A percentile compares a stretch with the other conserved stretches of the same genome.
phyloP scores from a whole-genome alignment of 176 grass and related monocot genomes.

The Cenchrus purpureus region DNA sequence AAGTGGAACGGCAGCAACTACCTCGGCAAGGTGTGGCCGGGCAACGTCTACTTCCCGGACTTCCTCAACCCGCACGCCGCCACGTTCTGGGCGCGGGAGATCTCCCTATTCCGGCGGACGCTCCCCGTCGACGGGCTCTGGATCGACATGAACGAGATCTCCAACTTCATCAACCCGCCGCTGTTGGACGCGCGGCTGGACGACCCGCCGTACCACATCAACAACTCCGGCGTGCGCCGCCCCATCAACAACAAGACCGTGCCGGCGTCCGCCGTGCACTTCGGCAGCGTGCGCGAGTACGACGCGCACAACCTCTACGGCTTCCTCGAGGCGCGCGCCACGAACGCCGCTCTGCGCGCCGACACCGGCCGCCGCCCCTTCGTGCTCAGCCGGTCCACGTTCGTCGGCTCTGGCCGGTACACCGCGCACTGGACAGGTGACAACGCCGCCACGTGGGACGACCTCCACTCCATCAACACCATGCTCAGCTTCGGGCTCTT shows the following conservation, averaged over 20 bases:
- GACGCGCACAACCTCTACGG: slow-evolving; percentile 85
- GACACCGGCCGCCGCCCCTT: slow-evolving; percentile 77
- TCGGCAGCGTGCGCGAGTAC: slow-evolving; percentile 69
- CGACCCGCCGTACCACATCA: slow-evolving; percentile 79
- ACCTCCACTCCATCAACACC: slow-evolving; percentile 80
- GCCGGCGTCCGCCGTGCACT: slow-evolving; percentile 69
- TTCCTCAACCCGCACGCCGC: slow-evolving; percentile 68
- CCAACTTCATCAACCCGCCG: slow-evolving; percentile 65
- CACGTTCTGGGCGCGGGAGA: slow-evolving; percentile 71
- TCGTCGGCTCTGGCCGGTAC: slow-evolving; percentile 76
- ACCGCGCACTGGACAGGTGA: slow-evolving; percentile 89
- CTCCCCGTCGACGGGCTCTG: slow-evolving; percentile 87
- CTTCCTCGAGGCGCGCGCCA: slow-evolving; percentile 68
- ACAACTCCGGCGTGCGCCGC: slow-evolving; percentile 62
- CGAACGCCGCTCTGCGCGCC: slow-evolving; percentile 48
- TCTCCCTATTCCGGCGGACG: slow-evolving; percentile 61
- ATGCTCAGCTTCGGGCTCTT: slow-evolving; percentile 83
- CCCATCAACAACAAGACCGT: slow-evolving; percentile 65
- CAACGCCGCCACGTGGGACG: slow-evolving; percentile 62
- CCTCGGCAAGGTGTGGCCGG: slow-evolving; percentile 80
- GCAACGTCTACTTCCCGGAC: slow-evolving; percentile 80
- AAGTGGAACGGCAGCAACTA: slow-evolving; percentile 71
- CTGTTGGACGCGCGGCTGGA: slow-evolving; percentile 57
- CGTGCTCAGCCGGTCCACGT: slow-evolving; percentile 78
- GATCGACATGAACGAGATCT: slow-evolving; percentile 95